Base-by-base conservation (phyloP, 176 grass and related monocot species). In the Triticum timopheevii region DNA sequence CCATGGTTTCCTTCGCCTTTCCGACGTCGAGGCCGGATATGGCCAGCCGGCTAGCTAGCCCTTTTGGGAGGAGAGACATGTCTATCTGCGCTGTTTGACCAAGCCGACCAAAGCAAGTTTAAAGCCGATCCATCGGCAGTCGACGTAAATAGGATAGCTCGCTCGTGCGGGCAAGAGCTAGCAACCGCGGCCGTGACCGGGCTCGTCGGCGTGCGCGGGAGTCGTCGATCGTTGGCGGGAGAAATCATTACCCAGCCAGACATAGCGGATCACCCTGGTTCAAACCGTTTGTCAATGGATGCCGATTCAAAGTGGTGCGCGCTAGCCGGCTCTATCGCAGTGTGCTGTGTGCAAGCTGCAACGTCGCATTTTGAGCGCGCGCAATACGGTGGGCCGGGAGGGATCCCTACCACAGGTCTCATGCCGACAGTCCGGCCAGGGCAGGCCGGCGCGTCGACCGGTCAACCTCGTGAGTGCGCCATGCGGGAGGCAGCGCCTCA, bases 401-500 rank as follows among this genome's bases (percentile, higher is more conserved):
- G 6, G 25, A 44, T 67, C 40, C 27, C 19, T 30, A 45, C 40
- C 25, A 19, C 13, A 15, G 38, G 17, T 78, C 69, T 70, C 69
- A 25, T 83, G 88, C 84, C 84, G 88, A 90, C 73, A 86, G 72
- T 54, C 54, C 9, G 3, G 5, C 25, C 17, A 10, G 1, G 4
- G 24, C 73, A 34, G 74, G 40, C 25, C 11, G 22, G 22, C 54
- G 45, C 61, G 61, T 52, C 13, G 40, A 44, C 40, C 40, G 38
- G 79, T 90, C 84, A 90, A 86, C 52, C 64, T 77, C 28, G 35
- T 61, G 83, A 76, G 77, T 61, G 82, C 82, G 68, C 82, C 82
- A 67, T 59, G 82, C 81, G 49, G 49, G 79, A 63, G 61, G 25
- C n/a, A 64, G n/a, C 61, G 47, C 25, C 86, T 3, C 24, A 30